These are phyloP conservation scores for barrel medic (Medicago truncatula) DNA, from an alignment of 306 rosid genomes.

Conservation along the genomic window DNA sequence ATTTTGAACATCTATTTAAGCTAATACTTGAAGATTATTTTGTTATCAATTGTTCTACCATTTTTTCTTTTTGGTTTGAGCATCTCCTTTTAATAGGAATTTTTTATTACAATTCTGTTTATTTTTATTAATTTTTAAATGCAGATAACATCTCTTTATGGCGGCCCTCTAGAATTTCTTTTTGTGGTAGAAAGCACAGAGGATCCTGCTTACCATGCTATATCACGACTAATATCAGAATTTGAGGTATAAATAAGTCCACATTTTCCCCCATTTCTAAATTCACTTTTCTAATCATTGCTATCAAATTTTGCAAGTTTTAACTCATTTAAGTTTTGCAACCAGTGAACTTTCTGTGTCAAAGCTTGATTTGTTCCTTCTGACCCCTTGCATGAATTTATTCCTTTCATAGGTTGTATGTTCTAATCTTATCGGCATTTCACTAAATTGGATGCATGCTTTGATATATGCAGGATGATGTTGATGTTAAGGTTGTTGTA, in stretches of 20 bases:
- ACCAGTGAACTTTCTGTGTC: not conserved
- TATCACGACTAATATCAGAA: slow-evolving; percentile 67
- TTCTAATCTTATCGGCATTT: slow-evolving; percentile 15
- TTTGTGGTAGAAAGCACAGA: slow-evolving; percentile 86
- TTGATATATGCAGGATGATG: slow-evolving; percentile 71
- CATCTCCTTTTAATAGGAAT: slow-evolving; percentile 32
- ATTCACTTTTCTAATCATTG: slow-evolving; percentile 5
- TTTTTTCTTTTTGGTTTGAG: slow-evolving; percentile 23
- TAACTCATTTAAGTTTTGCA: slow-evolving; percentile 16
- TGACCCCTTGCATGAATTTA: slow-evolving; percentile 25
- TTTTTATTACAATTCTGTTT: slow-evolving; percentile 18
- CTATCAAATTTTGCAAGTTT: slow-evolving; percentile 7
- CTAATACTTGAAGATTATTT: slow-evolving; percentile 28
- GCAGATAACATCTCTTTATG: slow-evolving; percentile 93
- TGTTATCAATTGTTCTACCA: slow-evolving; percentile 9
- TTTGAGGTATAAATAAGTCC: slow-evolving; percentile 60
- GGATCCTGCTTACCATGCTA: slow-evolving; percentile 88
- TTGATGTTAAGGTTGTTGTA: slow-evolving; percentile 78
- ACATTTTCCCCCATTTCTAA: slow-evolving; percentile 6
- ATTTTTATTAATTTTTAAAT: slow-evolving; percentile 21
- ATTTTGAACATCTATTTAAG: slow-evolving; percentile 32
- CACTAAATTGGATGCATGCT: slow-evolving; percentile 41
- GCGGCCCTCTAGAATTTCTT: slow-evolving; percentile 89
- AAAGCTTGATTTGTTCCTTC: slow-evolving; percentile 22
- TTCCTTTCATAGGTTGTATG: slow-evolving; percentile 13